A percentile compares a stretch with the other conserved stretches of the same genome.
Conservation (phyloP, 352 stramenopile species). For the Phytophthora capsici region DNA sequence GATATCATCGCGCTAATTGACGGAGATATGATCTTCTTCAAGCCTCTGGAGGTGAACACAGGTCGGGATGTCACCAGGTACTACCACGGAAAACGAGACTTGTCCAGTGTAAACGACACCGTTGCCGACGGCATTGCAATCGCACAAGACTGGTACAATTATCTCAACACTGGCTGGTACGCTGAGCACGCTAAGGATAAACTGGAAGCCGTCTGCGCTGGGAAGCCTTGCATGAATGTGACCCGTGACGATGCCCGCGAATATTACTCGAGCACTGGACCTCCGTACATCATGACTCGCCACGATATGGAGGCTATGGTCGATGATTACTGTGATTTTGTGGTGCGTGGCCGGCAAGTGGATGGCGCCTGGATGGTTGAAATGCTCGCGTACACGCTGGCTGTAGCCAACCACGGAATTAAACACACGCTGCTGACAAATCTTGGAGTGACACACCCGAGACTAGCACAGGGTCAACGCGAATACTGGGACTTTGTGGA, state of each 20-base stretch:
- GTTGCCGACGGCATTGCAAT: constrained; percentile 49
- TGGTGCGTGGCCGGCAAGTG: constrained; percentile 47
- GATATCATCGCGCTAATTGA: constrained; percentile 49
- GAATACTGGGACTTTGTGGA: constrained; percentile 59
- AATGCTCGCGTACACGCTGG: constrained; percentile 61
- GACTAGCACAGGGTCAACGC: constrained; percentile 21
- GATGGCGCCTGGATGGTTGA: constrained; percentile 58
- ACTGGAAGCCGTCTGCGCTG: constrained; percentile 43
- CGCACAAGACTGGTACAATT: constrained; percentile 59
- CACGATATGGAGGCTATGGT: constrained; percentile 51
- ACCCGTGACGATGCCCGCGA: constrained; percentile 41
- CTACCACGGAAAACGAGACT: constrained; percentile 44
- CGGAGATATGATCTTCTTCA: constrained; percentile 52
- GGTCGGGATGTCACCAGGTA: constrained; percentile 48
- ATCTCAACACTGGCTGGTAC: constrained; percentile 52
- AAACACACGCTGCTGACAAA: constrained; percentile 60
- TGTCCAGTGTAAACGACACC: constrained; percentile 42
- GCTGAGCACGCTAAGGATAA: constrained; percentile 25
- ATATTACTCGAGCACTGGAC: constrained; percentile 53
- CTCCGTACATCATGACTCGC: constrained; percentile 68
- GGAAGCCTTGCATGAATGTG: constrained; percentile 42
- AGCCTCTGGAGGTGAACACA: constrained; percentile 51
- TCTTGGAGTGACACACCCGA: constrained; percentile 53
- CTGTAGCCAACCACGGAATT: constrained; percentile 59
- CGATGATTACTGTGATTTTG: constrained; percentile 62